A percentile compares a stretch with the other conserved stretches of the same genome.
phyloP scores from a whole-genome alignment of 2,329 filamentous ascomycete genomes.

The Apiospora marii region DNA sequence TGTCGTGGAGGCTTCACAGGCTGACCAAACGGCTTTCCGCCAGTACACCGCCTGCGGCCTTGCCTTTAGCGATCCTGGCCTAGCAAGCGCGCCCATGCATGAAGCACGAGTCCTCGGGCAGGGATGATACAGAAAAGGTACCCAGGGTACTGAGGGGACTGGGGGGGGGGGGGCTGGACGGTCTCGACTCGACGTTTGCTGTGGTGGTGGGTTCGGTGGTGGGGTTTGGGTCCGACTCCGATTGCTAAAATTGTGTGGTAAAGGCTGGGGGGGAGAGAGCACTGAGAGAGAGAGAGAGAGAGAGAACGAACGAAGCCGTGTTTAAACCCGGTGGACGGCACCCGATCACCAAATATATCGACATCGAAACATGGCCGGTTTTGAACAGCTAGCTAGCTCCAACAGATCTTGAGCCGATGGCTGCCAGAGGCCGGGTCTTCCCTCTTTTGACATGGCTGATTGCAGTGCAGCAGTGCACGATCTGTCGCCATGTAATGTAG shows the following conservation, averaged over 20 bases:
- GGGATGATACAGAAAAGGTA: conserved; percentile 1
- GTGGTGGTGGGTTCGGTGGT: conserved; percentile 14
- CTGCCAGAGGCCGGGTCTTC: conserved; percentile 7
- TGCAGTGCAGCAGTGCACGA: conserved; percentile 18
- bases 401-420: conserved; percentile 7
- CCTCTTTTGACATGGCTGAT: not conserved
- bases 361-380: conserved; percentile 1
- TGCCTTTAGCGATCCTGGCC: conserved; percentile 14
- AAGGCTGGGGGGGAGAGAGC: not conserved
- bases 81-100: conserved; percentile 25
- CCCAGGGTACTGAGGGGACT: not conserved
- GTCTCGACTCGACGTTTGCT: conserved; percentile 19
- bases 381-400: not conserved
- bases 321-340: conserved; percentile 10
- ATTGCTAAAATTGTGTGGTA: not conserved
- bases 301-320: not conserved
- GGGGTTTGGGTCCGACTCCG: conserved; percentile 11
- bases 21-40: conserved; percentile 25
- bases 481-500: not conserved
- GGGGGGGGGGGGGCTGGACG: conserved; percentile 12
- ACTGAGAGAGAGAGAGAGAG: not conserved
- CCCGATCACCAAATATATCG: conserved; percentile 2
- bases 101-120: conserved; percentile 21
- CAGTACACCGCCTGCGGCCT: conserved; percentile 24
- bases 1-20: conserved; percentile 23